Conservation (phyloP, 495 filamentous ascomycete species). For the Aspergillus steynii region DNA sequence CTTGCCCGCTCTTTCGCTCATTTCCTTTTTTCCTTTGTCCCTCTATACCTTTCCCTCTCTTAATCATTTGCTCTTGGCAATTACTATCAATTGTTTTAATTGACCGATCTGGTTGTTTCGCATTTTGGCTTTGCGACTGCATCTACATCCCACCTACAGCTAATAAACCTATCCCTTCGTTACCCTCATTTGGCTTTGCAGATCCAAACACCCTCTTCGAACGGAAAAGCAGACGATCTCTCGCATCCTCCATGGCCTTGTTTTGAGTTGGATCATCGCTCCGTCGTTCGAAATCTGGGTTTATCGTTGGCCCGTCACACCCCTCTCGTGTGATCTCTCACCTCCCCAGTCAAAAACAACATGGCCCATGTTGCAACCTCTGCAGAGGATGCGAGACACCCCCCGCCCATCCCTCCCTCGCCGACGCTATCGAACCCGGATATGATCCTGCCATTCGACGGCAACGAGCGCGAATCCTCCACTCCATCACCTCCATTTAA, state of each 20-base stretch:
- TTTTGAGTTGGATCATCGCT: constrained; percentile 10
- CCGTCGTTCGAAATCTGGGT: constrained; percentile 5
- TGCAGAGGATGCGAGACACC: constrained; percentile 16
- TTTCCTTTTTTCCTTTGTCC: constrained; percentile 5
- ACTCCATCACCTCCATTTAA: constrained; percentile 49
- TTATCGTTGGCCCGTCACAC: neutral
- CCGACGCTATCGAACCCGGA: constrained; percentile 91
- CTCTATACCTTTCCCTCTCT: constrained; percentile 1
- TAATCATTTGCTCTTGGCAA: constrained; percentile 9
- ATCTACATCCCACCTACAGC: constrained; percentile 13
- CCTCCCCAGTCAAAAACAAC: neutral
- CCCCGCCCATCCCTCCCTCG: constrained; percentile 49
- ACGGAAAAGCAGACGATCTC: constrained; percentile 10
- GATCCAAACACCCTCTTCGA: neutral
- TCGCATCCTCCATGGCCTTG: constrained; percentile 15
- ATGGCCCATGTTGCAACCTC: constrained; percentile 14
- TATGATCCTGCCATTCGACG: constrained; percentile 78
- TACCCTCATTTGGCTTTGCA: neutral
- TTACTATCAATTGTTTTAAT: neutral
- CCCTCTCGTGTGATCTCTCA: neutral
- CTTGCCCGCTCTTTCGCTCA: constrained; percentile 6
- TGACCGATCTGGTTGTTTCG: constrained; percentile 4
- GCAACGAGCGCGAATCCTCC: constrained; percentile 57
- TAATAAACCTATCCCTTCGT: constrained; percentile 8
- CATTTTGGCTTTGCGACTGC: constrained; percentile 14